A percentile compares a stretch with the other conserved stretches of the same genome.
Evolutionary conservation across 2,329 filamentous ascomycete species (phyloP).

Genomic region (Raffaelea deltoideospora): DNA sequence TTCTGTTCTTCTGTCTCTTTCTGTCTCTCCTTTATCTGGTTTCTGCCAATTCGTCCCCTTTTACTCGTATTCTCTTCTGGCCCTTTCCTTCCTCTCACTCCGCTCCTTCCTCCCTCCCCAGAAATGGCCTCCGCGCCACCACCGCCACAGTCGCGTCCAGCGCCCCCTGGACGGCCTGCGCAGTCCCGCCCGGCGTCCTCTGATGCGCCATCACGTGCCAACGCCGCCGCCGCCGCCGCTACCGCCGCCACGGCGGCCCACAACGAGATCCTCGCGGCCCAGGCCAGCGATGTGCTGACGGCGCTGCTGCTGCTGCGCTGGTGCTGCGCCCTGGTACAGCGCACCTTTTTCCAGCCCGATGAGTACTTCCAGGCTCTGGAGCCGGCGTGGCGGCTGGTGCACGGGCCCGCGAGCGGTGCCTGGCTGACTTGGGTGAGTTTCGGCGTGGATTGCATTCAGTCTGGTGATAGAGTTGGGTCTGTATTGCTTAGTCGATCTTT

Average conservation of each 20-base stretch:
- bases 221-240: no score
- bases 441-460: neutral
- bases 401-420: conserved; percentile 60
- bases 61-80: no score
- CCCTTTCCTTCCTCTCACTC: neutral
- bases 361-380: conserved; percentile 95
- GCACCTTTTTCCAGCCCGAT: conserved; percentile 95
- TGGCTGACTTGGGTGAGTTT: conserved; percentile 87
- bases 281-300: conserved; percentile 19
- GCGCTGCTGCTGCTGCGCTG: conserved; percentile 54
- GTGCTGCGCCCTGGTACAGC: conserved; percentile 60
- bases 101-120: neutral
- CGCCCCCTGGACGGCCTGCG: no score
- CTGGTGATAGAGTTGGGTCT: no score
- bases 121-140: neutral
- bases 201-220: no score
- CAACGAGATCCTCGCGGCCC: conserved; percentile 15
- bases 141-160: neutral
- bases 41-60: no score
- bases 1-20: neutral
- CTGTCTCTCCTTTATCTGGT: neutral
- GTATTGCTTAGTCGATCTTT: no score
- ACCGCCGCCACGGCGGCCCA: conserved; percentile 7
- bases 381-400: conserved; percentile 81
- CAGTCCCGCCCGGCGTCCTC: no score